Evolutionary conservation across 768 basidiomycete genomes (phyloP).

Genomic region (Pleurotus tuber-regium): DNA sequence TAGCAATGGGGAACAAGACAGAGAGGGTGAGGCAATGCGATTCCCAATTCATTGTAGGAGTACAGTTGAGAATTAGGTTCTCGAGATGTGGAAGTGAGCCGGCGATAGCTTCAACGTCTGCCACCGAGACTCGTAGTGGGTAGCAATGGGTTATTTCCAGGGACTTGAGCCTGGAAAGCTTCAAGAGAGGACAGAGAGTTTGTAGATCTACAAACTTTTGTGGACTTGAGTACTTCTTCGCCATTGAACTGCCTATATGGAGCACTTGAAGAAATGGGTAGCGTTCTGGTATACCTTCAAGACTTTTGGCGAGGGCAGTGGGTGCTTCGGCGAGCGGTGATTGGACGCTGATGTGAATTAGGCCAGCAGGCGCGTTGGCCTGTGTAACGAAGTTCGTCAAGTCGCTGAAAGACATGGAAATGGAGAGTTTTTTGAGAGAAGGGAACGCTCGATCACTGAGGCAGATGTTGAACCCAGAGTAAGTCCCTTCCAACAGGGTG

Average conservation of each 20-base stretch:
- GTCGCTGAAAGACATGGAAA: slow-evolving; percentile 42
- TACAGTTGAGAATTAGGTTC: slow-evolving; percentile 43
- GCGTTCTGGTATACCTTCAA: slow-evolving; percentile 41
- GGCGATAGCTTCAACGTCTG: slow-evolving; percentile 44
- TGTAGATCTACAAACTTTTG: slow-evolving; percentile 16
- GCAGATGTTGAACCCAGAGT: slow-evolving; percentile 40
- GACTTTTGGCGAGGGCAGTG: slow-evolving; percentile 36
- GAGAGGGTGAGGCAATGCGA: slow-evolving; percentile 31
- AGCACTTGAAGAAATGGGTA: slow-evolving; percentile 43
- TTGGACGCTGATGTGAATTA: slow-evolving; percentile 51
- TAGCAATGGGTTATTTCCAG: slow-evolving; percentile 38
- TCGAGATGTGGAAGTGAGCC: slow-evolving; percentile 42
- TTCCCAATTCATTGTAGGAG: slow-evolving; percentile 32
- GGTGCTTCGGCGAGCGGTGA: slow-evolving; percentile 44
- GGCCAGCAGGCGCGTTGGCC: slow-evolving; percentile 42
- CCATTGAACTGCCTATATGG: slow-evolving; percentile 13
- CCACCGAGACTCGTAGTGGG: slow-evolving; percentile 34
- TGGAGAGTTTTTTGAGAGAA: slow-evolving; percentile 46
- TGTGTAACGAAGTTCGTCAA: slow-evolving; percentile 41
- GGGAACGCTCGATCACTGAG: slow-evolving; percentile 54
- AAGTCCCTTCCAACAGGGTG: slow-evolving; percentile 44
- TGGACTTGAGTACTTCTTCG: slow-evolving; percentile 3
- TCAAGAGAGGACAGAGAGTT: slow-evolving; percentile 16
- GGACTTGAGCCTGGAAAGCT: slow-evolving; percentile 11
- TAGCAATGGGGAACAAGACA: slow-evolving; percentile 38